Percentiles rank a stretch among this genome's conserved stretches.
Conservation (phyloP, 2,329 filamentous ascomycete genomes). For the Penicillium sp. region DNA sequence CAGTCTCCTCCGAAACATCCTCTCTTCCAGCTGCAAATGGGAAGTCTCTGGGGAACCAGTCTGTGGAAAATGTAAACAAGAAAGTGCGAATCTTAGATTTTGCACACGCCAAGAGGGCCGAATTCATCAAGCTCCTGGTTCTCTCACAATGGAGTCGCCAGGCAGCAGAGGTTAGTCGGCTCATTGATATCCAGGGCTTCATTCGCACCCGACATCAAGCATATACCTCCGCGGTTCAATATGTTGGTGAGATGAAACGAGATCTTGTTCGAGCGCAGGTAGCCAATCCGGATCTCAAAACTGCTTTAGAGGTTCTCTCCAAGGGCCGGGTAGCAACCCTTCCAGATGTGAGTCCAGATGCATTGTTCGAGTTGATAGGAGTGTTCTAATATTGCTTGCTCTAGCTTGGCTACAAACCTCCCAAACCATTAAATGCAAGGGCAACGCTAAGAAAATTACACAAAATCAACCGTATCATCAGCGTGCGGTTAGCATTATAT, state of each 20-base stretch:
- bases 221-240: slow-evolving; percentile 62
- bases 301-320: slow-evolving; percentile 80
- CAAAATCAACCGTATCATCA: slow-evolving; percentile 80
- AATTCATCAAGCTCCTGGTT: slow-evolving; percentile 91
- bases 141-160: slow-evolving; percentile 87
- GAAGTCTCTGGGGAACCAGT: slow-evolving; percentile 37
- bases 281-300: slow-evolving; percentile 87
- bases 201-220: slow-evolving; percentile 63
- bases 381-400: slow-evolving; percentile 4
- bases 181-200: slow-evolving; percentile 84
- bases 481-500: slow-evolving; percentile 78
- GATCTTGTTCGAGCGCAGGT: slow-evolving; percentile 72
- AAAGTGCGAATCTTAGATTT: slow-evolving; percentile 75
- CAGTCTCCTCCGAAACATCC: slow-evolving; percentile 49
- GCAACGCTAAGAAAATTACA: slow-evolving; percentile 73
- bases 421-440: slow-evolving; percentile 67
- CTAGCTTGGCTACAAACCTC: slow-evolving; percentile 74
- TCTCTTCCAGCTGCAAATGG: slow-evolving; percentile 25
- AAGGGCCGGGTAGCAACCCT: slow-evolving; percentile 76
- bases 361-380: not conserved
- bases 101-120: slow-evolving; percentile 74
- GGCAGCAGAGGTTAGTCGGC: slow-evolving; percentile 73
- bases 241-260: slow-evolving; percentile 70
- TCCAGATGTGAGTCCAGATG: slow-evolving; percentile 63
- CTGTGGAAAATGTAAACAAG: slow-evolving; percentile 67